phyloP scores from a whole-genome alignment of 2,329 filamentous ascomycete genomes.

The Phoma sp. region DNA sequence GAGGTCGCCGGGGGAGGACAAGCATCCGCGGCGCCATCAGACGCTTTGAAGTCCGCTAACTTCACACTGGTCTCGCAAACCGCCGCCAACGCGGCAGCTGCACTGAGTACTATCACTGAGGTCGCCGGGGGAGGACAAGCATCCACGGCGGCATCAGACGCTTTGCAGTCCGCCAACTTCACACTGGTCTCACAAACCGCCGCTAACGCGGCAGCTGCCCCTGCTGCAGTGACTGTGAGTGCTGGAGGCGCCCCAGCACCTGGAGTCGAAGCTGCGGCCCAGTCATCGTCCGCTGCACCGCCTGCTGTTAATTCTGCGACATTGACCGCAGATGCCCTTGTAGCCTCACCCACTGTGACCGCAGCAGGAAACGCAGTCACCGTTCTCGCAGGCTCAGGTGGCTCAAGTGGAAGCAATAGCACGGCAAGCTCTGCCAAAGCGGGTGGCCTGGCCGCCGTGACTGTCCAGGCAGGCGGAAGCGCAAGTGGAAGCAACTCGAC shows the following conservation, averaged over 20 bases:
- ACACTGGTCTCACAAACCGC: background rate
- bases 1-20: slow-evolving; percentile 10
- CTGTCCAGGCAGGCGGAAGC: slow-evolving; percentile 18
- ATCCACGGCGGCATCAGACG: background rate
- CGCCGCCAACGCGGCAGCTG: slow-evolving; percentile 15
- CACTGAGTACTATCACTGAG: slow-evolving; percentile 20
- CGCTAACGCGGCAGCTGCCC: slow-evolving; percentile 18
- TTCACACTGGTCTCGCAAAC: background rate
- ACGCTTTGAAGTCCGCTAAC: background rate
- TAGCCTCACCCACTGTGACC: slow-evolving; percentile 27
- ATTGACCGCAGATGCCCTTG: slow-evolving; percentile 28
- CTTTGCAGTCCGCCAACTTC: background rate
- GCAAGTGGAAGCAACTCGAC: slow-evolving; percentile 13
- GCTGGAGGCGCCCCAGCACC: slow-evolving; percentile 20
- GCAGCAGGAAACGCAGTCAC: slow-evolving; percentile 24
- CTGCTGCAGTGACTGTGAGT: slow-evolving; percentile 22
- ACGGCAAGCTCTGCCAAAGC: slow-evolving; percentile 5
- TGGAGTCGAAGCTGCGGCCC: slow-evolving; percentile 15
- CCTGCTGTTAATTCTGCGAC: slow-evolving; percentile 29
- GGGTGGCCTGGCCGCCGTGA: slow-evolving; percentile 11
- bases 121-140: slow-evolving; percentile 5
- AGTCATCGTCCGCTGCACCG: slow-evolving; percentile 17
- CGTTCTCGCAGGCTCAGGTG: slow-evolving; percentile 21
- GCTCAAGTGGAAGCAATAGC: background rate
- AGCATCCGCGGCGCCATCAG: background rate